Evolutionary conservation across 1,284 basidiomycete genomes (phyloP).

Genomic region (Vanrija sp.): DNA sequence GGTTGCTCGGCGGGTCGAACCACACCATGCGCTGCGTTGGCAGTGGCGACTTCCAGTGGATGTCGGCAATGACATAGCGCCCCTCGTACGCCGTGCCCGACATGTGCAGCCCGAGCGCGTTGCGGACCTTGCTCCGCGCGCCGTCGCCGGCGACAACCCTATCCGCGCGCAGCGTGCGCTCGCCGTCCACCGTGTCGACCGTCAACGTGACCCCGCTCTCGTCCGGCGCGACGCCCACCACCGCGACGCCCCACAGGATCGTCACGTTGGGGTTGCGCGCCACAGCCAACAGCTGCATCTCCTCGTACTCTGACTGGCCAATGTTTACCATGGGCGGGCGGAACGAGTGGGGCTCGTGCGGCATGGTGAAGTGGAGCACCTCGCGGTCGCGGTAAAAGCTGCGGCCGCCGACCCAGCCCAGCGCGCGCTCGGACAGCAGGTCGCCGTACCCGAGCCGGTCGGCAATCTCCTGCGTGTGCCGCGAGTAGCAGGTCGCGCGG

Average conservation of each 20-base stretch:
- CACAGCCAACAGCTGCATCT: constrained; percentile 11
- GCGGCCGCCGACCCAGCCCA: constrained; percentile 14
- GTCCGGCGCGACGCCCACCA: constrained; percentile 4
- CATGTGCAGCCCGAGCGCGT: constrained; percentile 8
- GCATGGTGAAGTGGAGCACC: constrained; percentile 19
- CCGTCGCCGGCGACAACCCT: constrained; percentile 14
- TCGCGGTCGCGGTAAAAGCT: constrained; percentile 15
- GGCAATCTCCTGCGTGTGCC: constrained; percentile 17
- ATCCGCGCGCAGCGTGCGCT: constrained; percentile 13
- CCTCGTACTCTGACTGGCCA: constrained; percentile 20
- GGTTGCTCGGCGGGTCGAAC: constrained; percentile 20
- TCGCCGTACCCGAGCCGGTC: constrained; percentile 16
- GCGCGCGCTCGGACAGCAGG: constrained; percentile 7
- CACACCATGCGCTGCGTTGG: constrained; percentile 13
- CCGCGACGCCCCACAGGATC: constrained; percentile 12
- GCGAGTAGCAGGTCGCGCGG: constrained; percentile 20
- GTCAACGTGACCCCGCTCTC: constrained; percentile 10
- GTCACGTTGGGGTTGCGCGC: constrained; percentile 9
- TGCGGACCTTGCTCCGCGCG: constrained; percentile 14
- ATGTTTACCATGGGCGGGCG: constrained; percentile 20
- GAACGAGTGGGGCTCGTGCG: constrained; percentile 1
- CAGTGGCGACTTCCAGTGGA: constrained; percentile 18
- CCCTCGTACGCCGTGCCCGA: constrained; percentile 19
- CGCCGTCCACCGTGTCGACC: constrained; percentile 13
- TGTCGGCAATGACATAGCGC: constrained; percentile 19